phyloP scores from a whole-genome alignment of 805 yeast species.

The Vanderwaltozyma verrucispora region DNA sequence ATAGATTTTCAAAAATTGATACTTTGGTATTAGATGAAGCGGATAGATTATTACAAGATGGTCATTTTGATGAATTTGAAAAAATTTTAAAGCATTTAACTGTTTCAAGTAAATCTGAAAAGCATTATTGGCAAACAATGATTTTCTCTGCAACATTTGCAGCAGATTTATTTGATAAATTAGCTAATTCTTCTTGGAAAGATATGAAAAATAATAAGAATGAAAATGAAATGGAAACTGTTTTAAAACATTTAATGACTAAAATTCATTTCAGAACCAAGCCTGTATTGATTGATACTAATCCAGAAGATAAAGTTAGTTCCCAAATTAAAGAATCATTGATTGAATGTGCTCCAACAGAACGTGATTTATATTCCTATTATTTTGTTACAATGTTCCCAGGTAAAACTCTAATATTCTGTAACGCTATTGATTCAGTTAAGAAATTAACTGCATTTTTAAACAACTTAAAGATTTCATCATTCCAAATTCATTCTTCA shows the following conservation, averaged over 20 bases:
- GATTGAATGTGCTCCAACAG: slow-evolving; percentile 83
- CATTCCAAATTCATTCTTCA: slow-evolving; percentile 78
- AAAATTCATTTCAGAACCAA: slow-evolving; percentile 63
- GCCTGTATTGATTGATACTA: slow-evolving; percentile 72
- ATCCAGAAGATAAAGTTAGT: slow-evolving; percentile 75
- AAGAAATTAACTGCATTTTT: slow-evolving; percentile 73
- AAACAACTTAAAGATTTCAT: slow-evolving; percentile 53
- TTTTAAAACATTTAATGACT: slow-evolving; percentile 50
- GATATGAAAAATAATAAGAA: slow-evolving; percentile 16
- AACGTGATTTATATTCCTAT: slow-evolving; percentile 82
- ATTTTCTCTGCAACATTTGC: slow-evolving; percentile 96
- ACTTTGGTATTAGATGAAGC: slow-evolving; percentile 84
- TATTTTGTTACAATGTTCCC: slow-evolving; percentile 80
- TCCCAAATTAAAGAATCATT: slow-evolving; percentile 70
- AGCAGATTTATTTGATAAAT: slow-evolving; percentile 66
- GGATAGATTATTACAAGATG: slow-evolving; percentile 87
- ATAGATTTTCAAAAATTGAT: slow-evolving; percentile 35
- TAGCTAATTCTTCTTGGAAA: slow-evolving; percentile 35
- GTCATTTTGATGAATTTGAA: slow-evolving; percentile 90
- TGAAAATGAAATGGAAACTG: slow-evolving; percentile 40
- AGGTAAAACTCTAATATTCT: slow-evolving; percentile 82
- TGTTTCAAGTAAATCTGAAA: slow-evolving; percentile 24
- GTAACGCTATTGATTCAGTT: slow-evolving; percentile 92
- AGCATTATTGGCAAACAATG: slow-evolving; percentile 62
- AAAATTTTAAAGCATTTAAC: slow-evolving; percentile 59